phyloP scores from a whole-genome alignment of 768 basidiomycete genomes.

The Amanita muscaria region DNA sequence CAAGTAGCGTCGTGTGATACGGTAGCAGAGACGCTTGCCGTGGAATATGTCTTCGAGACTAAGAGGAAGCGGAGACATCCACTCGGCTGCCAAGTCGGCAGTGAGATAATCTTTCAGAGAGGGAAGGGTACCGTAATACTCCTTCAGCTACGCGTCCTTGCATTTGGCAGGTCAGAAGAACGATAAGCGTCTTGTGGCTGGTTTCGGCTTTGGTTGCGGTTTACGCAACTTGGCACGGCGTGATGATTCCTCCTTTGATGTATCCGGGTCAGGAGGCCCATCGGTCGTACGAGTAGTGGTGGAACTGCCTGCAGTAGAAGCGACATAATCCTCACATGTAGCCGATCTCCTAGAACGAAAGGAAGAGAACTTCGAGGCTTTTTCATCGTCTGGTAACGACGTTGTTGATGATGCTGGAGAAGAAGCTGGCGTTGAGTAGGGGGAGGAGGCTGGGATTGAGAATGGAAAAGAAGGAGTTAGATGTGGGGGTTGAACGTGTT shows the following conservation, averaged over 20 bases:
- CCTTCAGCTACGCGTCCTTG: not conserved
- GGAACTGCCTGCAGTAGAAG: not conserved
- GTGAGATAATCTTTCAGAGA: conserved; percentile 12
- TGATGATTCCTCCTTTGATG: conserved; percentile 1
- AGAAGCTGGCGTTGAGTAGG: conserved; percentile 11
- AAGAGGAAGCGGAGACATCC: conserved; percentile 41
- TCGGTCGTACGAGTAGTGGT: not conserved
- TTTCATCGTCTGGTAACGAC: not conserved
- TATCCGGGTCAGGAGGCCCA: not conserved
- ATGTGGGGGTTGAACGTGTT: too few relatives aligned
- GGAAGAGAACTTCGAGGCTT: too few relatives aligned
- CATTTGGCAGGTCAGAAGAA: not conserved
- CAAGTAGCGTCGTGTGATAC: conserved; percentile 42
- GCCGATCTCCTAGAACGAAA: not conserved
- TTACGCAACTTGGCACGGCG: conserved; percentile 19
- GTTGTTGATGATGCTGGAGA: conserved; percentile 10
- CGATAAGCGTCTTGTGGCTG: not conserved
- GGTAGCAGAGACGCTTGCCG: conserved; percentile 42
- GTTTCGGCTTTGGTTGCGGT: conserved; percentile 12
- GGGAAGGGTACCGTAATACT: conserved; percentile 12
- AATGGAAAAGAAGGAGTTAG: conserved; percentile 2
- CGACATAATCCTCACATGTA: conserved; percentile 1
- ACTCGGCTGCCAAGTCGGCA: conserved; percentile 23
- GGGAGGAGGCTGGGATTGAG: too few relatives aligned
- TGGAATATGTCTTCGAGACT: conserved; percentile 49